phyloP scores from a whole-genome alignment of 2,329 filamentous ascomycete genomes.

The Cladosporium austrohemisphaericum region DNA sequence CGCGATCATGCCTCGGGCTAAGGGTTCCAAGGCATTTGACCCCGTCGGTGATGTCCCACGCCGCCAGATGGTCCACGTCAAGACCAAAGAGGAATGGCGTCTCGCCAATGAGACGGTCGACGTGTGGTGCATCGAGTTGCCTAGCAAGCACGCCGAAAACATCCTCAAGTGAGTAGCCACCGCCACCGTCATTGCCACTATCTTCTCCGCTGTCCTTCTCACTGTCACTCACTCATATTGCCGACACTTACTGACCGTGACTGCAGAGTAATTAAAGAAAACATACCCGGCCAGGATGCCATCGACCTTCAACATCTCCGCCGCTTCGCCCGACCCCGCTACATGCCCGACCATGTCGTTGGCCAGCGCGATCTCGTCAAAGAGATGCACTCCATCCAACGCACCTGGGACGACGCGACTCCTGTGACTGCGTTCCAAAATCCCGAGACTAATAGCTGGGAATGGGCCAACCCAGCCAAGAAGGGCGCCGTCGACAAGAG shows the following conservation, averaged over 20 bases:
- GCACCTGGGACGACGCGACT: slow-evolving; percentile 29
- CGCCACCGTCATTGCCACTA: neutral
- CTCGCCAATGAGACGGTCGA: slow-evolving; percentile 50
- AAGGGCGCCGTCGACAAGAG: slow-evolving; percentile 47
- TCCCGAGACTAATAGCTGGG: slow-evolving; percentile 39
- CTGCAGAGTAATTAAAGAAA: slow-evolving; percentile 44
- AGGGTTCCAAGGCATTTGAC: slow-evolving; percentile 10
- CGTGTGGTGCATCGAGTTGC: slow-evolving; percentile 68
- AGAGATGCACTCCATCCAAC: slow-evolving; percentile 32
- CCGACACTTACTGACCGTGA: slow-evolving; percentile 25
- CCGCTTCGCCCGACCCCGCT: slow-evolving; percentile 63
- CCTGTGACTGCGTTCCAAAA: slow-evolving; percentile 30
- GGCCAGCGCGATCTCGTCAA: slow-evolving; percentile 31
- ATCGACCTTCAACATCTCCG: slow-evolving; percentile 59
- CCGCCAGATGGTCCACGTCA: slow-evolving; percentile 39
- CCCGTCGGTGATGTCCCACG: slow-evolving; percentile 13
- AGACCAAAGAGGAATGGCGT: slow-evolving; percentile 49
- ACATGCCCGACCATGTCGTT: slow-evolving; percentile 32
- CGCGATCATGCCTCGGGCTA: slow-evolving; percentile 18
- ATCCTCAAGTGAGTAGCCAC: slow-evolving; percentile 62
- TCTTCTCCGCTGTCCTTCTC: slow-evolving; percentile 4
- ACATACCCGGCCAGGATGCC: slow-evolving; percentile 41
- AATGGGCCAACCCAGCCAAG: slow-evolving; percentile 57
- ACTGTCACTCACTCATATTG: neutral
- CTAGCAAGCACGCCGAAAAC: slow-evolving; percentile 66